These are phyloP conservation scores for Paspalum vaginatum DNA, from an alignment of 176 grass and related monocot genomes.

Conservation along the genomic window DNA sequence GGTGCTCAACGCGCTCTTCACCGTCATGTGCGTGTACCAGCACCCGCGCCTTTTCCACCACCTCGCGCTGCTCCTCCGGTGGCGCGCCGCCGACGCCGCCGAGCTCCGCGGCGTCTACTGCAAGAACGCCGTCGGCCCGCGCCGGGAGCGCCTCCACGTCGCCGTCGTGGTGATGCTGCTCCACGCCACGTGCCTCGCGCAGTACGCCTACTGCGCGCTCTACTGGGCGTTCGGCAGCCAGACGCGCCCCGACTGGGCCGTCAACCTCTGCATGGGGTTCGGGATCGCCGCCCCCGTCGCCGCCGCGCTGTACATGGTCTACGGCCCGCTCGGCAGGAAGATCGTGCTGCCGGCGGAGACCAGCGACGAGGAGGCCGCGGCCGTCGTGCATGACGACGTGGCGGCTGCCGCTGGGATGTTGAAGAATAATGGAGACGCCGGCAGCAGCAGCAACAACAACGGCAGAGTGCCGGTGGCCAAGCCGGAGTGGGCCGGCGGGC, in stretches of 20 bases:
- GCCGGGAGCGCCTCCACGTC: constrained; percentile 54
- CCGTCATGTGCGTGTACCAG: constrained; percentile 82
- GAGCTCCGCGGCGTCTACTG: constrained; percentile 59
- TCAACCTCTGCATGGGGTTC: constrained; percentile 58
- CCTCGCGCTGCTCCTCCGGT: constrained; percentile 50
- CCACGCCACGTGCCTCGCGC: constrained; percentile 65
- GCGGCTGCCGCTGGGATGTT: not conserved
- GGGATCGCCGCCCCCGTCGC: constrained; percentile 47
- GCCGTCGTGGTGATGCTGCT: constrained; percentile 51
- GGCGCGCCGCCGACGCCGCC: constrained; percentile 37
- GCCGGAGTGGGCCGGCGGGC: constrained; percentile 66
- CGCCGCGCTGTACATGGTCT: constrained; percentile 58
- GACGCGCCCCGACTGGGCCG: constrained; percentile 54
- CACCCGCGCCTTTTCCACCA: constrained; percentile 73
- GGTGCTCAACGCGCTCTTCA: constrained; percentile 80
- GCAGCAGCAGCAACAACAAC: not conserved
- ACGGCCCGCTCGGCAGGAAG: constrained; percentile 58
- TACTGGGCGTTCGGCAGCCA: constrained; percentile 58
- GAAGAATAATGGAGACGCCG: not conserved
- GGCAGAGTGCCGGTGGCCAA: constrained; percentile 5
- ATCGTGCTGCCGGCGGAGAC: constrained; percentile 1
- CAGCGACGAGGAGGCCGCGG: not conserved
- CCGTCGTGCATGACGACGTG: constrained; percentile 5
- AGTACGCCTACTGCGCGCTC: constrained; percentile 64
- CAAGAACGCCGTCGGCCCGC: constrained; percentile 39